Percentiles rank a stretch among this genome's conserved stretches.
Conservation (phyloP, 2,329 filamentous ascomycete species). For the Botrytis paeoniae region DNA sequence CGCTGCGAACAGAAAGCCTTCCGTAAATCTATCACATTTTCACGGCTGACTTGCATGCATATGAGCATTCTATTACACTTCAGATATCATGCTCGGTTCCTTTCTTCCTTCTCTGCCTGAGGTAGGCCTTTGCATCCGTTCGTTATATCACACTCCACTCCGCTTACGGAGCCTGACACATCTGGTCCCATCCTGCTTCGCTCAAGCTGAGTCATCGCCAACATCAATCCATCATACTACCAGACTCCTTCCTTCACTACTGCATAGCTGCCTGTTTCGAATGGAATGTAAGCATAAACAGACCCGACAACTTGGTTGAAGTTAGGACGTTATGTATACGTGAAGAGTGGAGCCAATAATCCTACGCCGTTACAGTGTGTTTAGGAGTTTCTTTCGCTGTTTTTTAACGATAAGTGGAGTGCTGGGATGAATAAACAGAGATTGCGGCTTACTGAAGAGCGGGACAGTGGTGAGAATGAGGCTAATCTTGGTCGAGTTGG, state of each 20-base stretch:
- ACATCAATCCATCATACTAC: not conserved
- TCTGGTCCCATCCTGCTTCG: not conserved
- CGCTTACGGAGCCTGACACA: not conserved
- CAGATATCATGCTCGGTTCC: not conserved
- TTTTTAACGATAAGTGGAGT: not conserved
- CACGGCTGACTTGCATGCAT: slow-evolving; percentile 18
- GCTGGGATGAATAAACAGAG: not conserved
- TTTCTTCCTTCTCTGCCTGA: not conserved
- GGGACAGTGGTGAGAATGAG: not conserved
- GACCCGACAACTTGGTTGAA: slow-evolving; percentile 13
- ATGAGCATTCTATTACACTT: not conserved
- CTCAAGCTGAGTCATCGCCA: not conserved
- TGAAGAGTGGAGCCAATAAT: slow-evolving; percentile 3
- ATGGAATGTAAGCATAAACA: not conserved
- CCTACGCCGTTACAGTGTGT: not conserved
- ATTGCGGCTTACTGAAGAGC: not conserved
- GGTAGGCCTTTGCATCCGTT: not conserved
- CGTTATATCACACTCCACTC: not conserved
- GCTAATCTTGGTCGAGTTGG: not conserved
- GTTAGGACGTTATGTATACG: not conserved
- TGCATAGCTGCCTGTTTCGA: not conserved
- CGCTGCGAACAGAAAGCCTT: not conserved
- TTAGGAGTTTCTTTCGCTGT: not conserved
- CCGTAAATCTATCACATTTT: slow-evolving; percentile 4
- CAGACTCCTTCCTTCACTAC: not conserved